Percentiles rank a stretch among this genome's conserved stretches.
Conservation (phyloP, 495 filamentous ascomycete genomes). For the Daldinia bambusicola region DNA sequence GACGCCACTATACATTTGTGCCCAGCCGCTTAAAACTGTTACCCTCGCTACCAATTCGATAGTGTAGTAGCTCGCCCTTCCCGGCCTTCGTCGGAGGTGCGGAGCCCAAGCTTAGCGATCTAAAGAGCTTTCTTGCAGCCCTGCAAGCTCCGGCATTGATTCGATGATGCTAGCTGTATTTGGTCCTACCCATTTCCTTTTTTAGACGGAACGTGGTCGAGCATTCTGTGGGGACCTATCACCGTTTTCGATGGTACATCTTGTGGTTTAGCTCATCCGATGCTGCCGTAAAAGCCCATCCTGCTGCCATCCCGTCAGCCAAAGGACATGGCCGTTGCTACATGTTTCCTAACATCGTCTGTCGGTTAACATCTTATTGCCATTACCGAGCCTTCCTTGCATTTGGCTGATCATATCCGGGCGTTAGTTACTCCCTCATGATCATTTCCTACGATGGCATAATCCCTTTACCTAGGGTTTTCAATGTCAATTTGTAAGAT, state of each 20-base stretch:
- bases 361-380: slow-evolving; percentile 17
- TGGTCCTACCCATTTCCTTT: slow-evolving; percentile 27
- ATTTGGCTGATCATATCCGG: slow-evolving; percentile 28
- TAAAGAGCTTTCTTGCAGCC: background rate
- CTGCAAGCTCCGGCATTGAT: slow-evolving; percentile 44
- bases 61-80: slow-evolving; percentile 9
- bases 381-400: slow-evolving; percentile 30
- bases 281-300: slow-evolving; percentile 34
- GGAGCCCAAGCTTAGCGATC: background rate
- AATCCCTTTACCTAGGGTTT: slow-evolving; percentile 9
- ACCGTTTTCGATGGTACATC: slow-evolving; percentile 20
- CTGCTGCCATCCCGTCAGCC: slow-evolving; percentile 14
- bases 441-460: slow-evolving; percentile 1
- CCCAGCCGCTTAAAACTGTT: slow-evolving; percentile 19
- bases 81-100: slow-evolving; percentile 36
- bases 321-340: slow-evolving; percentile 18
- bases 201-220: slow-evolving; percentile 40
- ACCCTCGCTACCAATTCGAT: background rate
- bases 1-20: slow-evolving; percentile 38
- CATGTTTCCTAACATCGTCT: background rate
- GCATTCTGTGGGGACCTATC: slow-evolving; percentile 35
- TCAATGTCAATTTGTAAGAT: slow-evolving; percentile 27
- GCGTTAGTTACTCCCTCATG: slow-evolving; percentile 22
- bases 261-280: slow-evolving; percentile 42
- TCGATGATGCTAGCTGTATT: slow-evolving; percentile 33